Evolutionary conservation across 495 filamentous ascomycete genomes (phyloP), one percentile per base, ranked within the genome.

Genomic region (Hypomontagnella monticulosa): DNA sequence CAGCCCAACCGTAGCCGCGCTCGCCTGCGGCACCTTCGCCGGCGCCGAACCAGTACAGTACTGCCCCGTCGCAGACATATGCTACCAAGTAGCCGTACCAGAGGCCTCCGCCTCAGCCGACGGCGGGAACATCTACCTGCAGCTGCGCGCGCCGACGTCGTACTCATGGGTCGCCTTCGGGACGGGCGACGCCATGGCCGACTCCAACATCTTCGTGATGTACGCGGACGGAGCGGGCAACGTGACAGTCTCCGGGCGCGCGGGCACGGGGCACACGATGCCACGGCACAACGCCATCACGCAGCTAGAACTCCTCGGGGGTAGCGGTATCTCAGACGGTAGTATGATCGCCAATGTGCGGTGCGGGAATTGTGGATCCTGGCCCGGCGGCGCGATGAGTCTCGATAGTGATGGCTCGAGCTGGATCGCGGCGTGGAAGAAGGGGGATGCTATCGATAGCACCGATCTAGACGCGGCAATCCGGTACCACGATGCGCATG

Each of bases 341-440:
- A 79, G 78, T 23, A 87, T 91, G 81, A 82, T 84, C 32, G 89
- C 88, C 44, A 91, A 89, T 71, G 72, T 92, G 32, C 79, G 57
- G 14, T 82, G 80, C 63, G 57, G 67, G 16, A 80, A 80, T 65
- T 82, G 81, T 60, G 73, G 78, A 34, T 61, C 73, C 70, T 88
- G 85, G 74, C 75, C 79, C 32, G 92, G 91, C 66, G 70, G 77
- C 3, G 72, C 73, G 59, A 87, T 90, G 82, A 78, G 70, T 9
- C 78, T 85, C n/a, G 79, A 61, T 16, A 67, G 81, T 62, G 71
- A 79, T 1, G 72, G 66, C 5, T 81, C 83, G 15, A 67, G 75
- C 10, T 94, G 90, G 85, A 89, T 97, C 62, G 88, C 81, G 69
- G 89, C 88, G 1, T 81, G 82, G 72, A 86, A 85, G 53, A 66